Conservation (phyloP, 345 rosid species). For the Theobroma cacao region DNA sequence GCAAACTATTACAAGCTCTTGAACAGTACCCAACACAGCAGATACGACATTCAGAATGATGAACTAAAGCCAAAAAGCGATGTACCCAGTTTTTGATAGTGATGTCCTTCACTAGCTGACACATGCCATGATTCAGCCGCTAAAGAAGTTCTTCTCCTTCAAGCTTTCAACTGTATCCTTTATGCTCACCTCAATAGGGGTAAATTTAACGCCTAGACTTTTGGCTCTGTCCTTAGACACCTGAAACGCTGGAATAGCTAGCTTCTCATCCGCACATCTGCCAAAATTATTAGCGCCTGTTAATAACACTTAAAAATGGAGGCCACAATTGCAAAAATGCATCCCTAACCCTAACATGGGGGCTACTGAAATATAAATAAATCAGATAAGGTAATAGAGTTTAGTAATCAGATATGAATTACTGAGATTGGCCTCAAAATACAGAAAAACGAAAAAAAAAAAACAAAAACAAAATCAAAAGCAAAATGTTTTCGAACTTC, state of each 20-base stretch:
- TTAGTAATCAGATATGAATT: neutral
- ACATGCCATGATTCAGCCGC: neutral
- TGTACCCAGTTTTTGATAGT: too few species aligned
- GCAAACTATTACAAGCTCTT: neutral
- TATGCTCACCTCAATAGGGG: conserved; percentile 42
- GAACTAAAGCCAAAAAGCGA: neutral
- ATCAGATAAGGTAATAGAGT: neutral
- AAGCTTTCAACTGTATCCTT: conserved; percentile 54
- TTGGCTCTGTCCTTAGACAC: conserved; percentile 46
- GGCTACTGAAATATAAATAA: neutral
- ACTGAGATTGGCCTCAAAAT: neutral
- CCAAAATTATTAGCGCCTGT: neutral
- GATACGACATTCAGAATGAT: neutral
- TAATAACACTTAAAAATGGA: neutral
- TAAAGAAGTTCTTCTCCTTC: conserved; percentile 22
- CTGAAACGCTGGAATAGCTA: conserved; percentile 24
- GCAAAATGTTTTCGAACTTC: neutral
- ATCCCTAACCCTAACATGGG: neutral
- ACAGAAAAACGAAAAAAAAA: neutral
- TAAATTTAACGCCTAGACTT: conserved; percentile 46
- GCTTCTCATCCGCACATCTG: conserved; percentile 7
- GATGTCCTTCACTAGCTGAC: neutral
- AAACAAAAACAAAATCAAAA: too few species aligned
- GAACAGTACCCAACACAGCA: neutral
- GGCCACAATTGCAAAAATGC: neutral